A percentile compares a stretch with the other conserved stretches of the same genome.
Conservation (phyloP, 1,284 basidiomycete genomes). For the Apiotrichum laibachii region DNA sequence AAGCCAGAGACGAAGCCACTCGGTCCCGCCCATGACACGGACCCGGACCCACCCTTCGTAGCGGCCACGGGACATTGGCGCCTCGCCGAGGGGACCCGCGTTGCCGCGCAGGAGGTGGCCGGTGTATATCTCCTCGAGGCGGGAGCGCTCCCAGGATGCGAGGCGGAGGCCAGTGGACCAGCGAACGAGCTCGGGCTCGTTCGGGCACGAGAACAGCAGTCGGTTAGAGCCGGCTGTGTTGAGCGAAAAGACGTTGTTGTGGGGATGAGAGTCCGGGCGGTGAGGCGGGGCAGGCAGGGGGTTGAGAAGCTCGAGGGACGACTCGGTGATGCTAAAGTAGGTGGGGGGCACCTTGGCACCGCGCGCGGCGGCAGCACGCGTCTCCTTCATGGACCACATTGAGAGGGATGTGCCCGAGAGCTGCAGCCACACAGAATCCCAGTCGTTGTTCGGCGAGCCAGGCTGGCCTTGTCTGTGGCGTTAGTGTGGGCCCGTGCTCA, state of each 20-base stretch:
- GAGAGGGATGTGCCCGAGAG: conserved; percentile 85
- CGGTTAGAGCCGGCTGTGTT: conserved; percentile 94
- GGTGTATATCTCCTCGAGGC: conserved; percentile 95
- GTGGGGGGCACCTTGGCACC: conserved; percentile 50
- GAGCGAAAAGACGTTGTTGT: conserved; percentile 77
- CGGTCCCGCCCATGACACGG: conserved; percentile 87
- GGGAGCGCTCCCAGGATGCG: conserved; percentile 90
- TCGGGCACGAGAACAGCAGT: conserved; percentile 80
- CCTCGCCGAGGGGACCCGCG: conserved; percentile 25
- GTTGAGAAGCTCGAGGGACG: conserved; percentile 56
- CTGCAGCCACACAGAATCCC: conserved; percentile 90
- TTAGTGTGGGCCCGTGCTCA: conserved; percentile 20
- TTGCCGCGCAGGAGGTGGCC: conserved; percentile 70
- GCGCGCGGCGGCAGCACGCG: conserved; percentile 46
- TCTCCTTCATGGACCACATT: conserved; percentile 53
- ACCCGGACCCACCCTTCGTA: conserved; percentile 93
- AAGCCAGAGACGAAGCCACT: conserved; percentile 94
- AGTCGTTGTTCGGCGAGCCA: conserved; percentile 77
- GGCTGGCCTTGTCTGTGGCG: conserved; percentile 73
- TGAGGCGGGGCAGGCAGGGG: conserved; percentile 55
- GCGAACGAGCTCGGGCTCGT: conserved; percentile 66
- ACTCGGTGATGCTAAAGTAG: conserved; percentile 49
- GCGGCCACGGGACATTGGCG: conserved; percentile 62
- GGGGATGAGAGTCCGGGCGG: conserved; percentile 53
- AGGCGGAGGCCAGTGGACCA: conserved; percentile 91